These are phyloP conservation scores for Conoideocrella luteorostrata DNA, from an alignment of 2,329 filamentous ascomycete species.

Conservation along the genomic window DNA sequence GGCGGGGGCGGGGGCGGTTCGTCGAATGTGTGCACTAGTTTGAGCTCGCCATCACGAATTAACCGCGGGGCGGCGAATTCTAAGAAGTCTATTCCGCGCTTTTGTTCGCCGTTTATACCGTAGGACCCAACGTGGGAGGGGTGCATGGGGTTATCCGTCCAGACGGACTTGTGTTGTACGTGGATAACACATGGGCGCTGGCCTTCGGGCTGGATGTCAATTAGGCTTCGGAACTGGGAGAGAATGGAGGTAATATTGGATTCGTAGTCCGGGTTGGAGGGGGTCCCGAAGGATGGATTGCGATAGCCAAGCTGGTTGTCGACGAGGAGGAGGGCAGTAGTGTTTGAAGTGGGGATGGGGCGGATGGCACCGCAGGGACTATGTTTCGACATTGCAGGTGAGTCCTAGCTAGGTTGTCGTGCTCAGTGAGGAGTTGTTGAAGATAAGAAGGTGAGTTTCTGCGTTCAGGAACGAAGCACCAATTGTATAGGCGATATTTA, in stretches of 20 bases:
- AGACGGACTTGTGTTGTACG: conserved; percentile 9
- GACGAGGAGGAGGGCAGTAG: conserved; percentile 14
- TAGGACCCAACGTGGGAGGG: conserved; percentile 8
- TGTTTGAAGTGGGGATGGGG: not conserved
- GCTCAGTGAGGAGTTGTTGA: too few relatives aligned
- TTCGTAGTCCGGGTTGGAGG: conserved; percentile 7
- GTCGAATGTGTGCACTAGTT: conserved; percentile 1
- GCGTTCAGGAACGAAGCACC: too few relatives aligned
- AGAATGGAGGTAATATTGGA: conserved; percentile 7
- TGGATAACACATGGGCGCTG: conserved; percentile 9
- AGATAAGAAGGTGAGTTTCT: too few relatives aligned
- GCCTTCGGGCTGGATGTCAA: conserved; percentile 1
- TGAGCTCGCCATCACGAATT: not conserved
- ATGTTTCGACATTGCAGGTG: too few relatives aligned
- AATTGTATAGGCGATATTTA: too few relatives aligned
- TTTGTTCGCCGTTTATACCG: conserved; percentile 9
- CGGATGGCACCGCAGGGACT: too few relatives aligned
- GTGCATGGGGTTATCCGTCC: conserved; percentile 8
- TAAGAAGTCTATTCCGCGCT: conserved; percentile 9
- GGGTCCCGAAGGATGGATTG: conserved; percentile 1
- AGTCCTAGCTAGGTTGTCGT: too few relatives aligned
- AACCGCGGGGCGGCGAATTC: conserved; percentile 9
- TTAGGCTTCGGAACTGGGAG: conserved; percentile 4
- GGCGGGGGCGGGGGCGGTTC: too few relatives aligned
- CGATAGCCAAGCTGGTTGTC: conserved; percentile 12